Percentiles rank a stretch among this genome's conserved stretches.
phyloP scores from a whole-genome alignment of 192 early-diverging fungal genomes.

The Gonapodya sp. region DNA sequence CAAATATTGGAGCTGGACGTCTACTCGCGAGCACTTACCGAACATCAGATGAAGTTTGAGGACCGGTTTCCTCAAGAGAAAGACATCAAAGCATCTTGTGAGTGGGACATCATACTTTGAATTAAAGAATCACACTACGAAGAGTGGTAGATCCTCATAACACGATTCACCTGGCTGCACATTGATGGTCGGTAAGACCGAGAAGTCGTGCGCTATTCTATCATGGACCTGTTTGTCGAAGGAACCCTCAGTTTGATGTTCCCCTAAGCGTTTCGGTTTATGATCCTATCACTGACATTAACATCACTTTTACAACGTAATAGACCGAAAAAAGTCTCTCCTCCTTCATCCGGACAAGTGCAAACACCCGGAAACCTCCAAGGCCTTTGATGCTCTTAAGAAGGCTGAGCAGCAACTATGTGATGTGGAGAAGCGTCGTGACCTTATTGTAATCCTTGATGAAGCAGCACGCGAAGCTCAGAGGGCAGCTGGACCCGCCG shows the following conservation, averaged over 20 bases:
- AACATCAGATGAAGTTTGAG: not conserved
- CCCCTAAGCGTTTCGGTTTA: too few relatives aligned
- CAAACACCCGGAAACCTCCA: slow-evolving; percentile 36
- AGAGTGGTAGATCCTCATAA: too few relatives aligned
- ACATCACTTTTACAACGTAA: not conserved
- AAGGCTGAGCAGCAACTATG: slow-evolving; percentile 35
- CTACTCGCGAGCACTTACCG: slow-evolving; percentile 4
- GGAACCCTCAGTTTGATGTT: too few relatives aligned
- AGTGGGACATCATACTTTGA: too few relatives aligned
- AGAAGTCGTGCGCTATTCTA: too few relatives aligned
- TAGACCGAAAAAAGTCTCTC: slow-evolving; percentile 33
- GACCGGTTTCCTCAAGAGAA: not conserved
- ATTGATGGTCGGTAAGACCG: too few relatives aligned
- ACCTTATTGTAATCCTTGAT: slow-evolving; percentile 24
- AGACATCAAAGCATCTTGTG: not conserved
- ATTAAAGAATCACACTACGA: too few relatives aligned
- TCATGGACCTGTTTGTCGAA: too few relatives aligned
- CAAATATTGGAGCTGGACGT: slow-evolving; percentile 33
- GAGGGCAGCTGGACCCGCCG: slow-evolving; percentile 20
- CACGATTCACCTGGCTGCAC: too few relatives aligned
- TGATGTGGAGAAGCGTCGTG: slow-evolving; percentile 31
- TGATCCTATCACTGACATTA: too few relatives aligned
- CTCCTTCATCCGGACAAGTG: slow-evolving; percentile 49
- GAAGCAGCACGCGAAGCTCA: slow-evolving; percentile 30
- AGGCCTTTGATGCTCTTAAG: slow-evolving; percentile 44